These are phyloP conservation scores for Tympanopsis confertula DNA, from an alignment of 2,329 filamentous ascomycete genomes.

Conservation along the genomic window DNA sequence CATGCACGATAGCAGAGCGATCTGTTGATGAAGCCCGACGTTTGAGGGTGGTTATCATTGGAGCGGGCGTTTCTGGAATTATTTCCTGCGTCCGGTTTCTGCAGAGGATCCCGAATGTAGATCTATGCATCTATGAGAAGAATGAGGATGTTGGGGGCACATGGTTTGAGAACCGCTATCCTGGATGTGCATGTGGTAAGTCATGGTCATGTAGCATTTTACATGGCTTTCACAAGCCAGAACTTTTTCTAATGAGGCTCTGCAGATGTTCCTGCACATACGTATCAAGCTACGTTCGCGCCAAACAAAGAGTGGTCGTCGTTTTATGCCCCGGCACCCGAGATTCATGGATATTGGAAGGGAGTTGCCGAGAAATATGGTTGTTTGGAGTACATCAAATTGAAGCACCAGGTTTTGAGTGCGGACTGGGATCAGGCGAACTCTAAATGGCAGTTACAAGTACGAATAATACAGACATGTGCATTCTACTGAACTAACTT, in stretches of 20 bases:
- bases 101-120: conserved; percentile 18
- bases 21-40: conserved; percentile 16
- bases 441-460: conserved; percentile 4
- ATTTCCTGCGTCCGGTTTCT: conserved; percentile 21
- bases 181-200: conserved; percentile 1
- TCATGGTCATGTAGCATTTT: background rate
- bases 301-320: conserved; percentile 10
- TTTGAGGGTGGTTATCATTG: conserved; percentile 20
- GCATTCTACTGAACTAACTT: background rate
- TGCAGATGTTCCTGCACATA: background rate
- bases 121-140: conserved; percentile 7
- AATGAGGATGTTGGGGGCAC: conserved; percentile 5
- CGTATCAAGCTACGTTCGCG: conserved; percentile 2
- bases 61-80: conserved; percentile 24
- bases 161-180: conserved; percentile 2
- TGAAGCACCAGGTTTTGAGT: conserved; percentile 8
- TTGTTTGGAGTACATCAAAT: conserved; percentile 11
- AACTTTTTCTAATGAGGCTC: background rate
- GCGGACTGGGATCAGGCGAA: conserved; percentile 9
- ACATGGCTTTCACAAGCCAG: too few relatives aligned
- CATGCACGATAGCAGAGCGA: background rate
- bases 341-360: conserved; percentile 2
- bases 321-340: conserved; percentile 6
- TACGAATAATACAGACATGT: background rate
- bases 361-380: conserved; percentile 9